These are phyloP conservation scores for Penicillium frequentans DNA, from an alignment of 2,329 filamentous ascomycete species.

Conservation along the genomic window DNA sequence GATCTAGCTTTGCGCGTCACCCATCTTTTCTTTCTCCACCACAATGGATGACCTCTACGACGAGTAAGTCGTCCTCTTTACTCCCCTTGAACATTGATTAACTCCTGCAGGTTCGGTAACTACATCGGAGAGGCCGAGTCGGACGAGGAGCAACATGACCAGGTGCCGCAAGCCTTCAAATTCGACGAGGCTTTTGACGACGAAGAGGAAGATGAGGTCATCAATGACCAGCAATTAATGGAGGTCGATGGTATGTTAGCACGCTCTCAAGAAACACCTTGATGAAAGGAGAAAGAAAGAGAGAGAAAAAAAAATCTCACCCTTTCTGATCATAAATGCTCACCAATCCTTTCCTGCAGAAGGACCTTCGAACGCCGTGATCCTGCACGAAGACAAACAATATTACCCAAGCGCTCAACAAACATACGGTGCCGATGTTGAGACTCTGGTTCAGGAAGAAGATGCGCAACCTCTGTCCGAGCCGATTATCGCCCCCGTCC, in stretches of 20 bases:
- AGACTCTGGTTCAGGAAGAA: constrained; percentile 94
- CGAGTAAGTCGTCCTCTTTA: constrained; percentile 60
- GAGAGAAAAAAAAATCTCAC: neutral
- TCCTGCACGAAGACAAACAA: constrained; percentile 98
- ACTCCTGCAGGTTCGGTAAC: constrained; percentile 77
- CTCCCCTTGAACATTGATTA: constrained; percentile 15
- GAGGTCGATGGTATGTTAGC: constrained; percentile 72
- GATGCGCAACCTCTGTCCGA: constrained; percentile 90
- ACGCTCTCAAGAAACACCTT: neutral
- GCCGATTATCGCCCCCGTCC: constrained; percentile 89
- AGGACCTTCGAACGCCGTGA: constrained; percentile 91
- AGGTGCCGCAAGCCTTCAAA: constrained; percentile 77
- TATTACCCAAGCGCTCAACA: constrained; percentile 99
- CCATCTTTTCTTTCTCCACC: constrained; percentile 13
- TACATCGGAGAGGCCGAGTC: constrained; percentile 95
- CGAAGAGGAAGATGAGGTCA: constrained; percentile 54
- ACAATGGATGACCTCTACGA: constrained; percentile 95
- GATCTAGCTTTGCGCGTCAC: constrained; percentile 4
- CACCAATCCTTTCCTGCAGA: constrained; percentile 58
- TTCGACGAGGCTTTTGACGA: constrained; percentile 69
- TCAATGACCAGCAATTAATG: constrained; percentile 82
- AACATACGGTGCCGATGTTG: constrained; percentile 90
- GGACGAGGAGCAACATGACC: constrained; percentile 77
- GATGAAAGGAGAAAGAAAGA: neutral
- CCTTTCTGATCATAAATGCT: neutral